Evolutionary conservation across 495 filamentous ascomycete genomes (phyloP).

Genomic region (Penicillium herquei): DNA sequence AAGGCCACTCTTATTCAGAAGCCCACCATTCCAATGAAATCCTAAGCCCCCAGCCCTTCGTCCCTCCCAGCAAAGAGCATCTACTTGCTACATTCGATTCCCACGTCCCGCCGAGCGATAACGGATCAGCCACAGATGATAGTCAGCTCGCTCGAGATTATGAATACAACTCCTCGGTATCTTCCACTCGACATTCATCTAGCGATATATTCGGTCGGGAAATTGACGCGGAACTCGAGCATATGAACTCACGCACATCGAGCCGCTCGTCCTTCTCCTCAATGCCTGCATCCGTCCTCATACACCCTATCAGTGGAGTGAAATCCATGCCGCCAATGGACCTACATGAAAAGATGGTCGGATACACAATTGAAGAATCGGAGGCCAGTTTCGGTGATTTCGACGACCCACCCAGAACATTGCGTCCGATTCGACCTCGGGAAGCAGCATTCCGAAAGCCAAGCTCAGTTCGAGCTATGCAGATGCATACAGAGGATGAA

Average conservation of each 20-base stretch:
- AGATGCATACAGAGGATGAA: conserved; percentile 62
- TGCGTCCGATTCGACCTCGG: conserved; percentile 34
- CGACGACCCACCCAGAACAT: conserved; percentile 15
- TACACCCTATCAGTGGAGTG: conserved; percentile 25
- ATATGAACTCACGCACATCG: conserved; percentile 34
- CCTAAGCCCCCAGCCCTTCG: conserved; percentile 25
- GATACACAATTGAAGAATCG: conserved; percentile 26
- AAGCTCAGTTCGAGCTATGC: conserved; percentile 73
- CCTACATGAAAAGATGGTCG: conserved; percentile 18
- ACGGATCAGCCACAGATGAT: conserved; percentile 18
- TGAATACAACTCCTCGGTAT: conserved; percentile 38
- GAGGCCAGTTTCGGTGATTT: conserved; percentile 21
- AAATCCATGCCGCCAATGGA: conserved; percentile 18
- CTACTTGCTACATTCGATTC: conserved; percentile 22
- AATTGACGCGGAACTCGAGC: conserved; percentile 32
- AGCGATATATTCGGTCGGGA: conserved; percentile 29
- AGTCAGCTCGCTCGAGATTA: conserved; percentile 27
- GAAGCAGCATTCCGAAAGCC: conserved; percentile 63
- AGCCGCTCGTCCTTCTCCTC: conserved; percentile 48
- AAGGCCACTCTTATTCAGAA: conserved; percentile 5
- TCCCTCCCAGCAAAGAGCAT: conserved; percentile 17
- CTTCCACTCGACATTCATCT: conserved; percentile 35
- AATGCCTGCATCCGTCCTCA: conserved; percentile 37
- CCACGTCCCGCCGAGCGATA: conserved; percentile 17
- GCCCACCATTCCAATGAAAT: conserved; percentile 18